Conservation (phyloP, 192 early-diverging fungal genomes). For the Gigaspora rosea region DNA sequence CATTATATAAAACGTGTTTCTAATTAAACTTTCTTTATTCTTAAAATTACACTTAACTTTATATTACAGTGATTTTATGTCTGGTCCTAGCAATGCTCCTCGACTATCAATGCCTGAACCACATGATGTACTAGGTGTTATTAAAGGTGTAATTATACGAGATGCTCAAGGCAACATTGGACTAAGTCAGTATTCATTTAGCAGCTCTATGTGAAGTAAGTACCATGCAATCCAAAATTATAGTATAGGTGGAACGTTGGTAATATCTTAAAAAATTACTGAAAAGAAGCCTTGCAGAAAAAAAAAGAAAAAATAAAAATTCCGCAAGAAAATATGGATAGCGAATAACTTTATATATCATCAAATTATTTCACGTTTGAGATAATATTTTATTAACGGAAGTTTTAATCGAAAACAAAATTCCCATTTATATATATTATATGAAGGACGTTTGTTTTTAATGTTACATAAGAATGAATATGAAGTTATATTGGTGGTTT, state of each 20-base stretch:
- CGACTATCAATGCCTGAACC: constrained; percentile 60
- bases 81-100: constrained; percentile 52
- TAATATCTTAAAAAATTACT: not conserved
- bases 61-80: constrained; percentile 48
- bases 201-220: constrained; percentile 25
- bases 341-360: too few relatives aligned
- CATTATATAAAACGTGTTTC: not conserved
- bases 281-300: not conserved
- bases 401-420: too few relatives aligned
- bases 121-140: constrained; percentile 52
- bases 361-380: too few relatives aligned
- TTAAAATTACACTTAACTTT: not conserved
- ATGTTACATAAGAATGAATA: too few relatives aligned
- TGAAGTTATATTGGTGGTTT: too few relatives aligned
- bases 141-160: constrained; percentile 55
- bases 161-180: constrained; percentile 63
- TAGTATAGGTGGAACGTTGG: not conserved
- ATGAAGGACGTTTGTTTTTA: too few relatives aligned
- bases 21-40: not conserved
- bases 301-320: too few relatives aligned
- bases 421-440: too few relatives aligned
- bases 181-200: constrained; percentile 53
- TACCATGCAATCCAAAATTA: constrained; percentile 7
- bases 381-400: too few relatives aligned
- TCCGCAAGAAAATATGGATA: too few relatives aligned